Conservation (phyloP, 2,329 filamentous ascomycete species). For the Monosporascus sp. region DNA sequence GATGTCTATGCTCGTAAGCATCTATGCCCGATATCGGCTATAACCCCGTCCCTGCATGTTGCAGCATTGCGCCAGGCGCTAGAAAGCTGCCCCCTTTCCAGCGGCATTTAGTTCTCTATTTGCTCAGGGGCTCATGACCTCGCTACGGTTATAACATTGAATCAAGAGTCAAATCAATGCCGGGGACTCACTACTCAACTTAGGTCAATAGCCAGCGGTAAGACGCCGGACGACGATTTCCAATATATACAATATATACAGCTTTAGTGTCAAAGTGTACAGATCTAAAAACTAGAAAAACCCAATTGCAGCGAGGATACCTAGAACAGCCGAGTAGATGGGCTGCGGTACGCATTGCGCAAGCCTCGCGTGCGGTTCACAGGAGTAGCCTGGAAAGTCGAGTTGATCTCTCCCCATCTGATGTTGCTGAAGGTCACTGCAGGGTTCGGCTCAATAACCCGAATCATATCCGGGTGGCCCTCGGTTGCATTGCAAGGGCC, state of each 20-base stretch:
- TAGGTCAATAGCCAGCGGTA: too few species aligned
- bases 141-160: too few species aligned
- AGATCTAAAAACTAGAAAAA: background rate
- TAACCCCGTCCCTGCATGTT: too few species aligned
- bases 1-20: too few species aligned
- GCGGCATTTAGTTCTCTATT: too few species aligned
- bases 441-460: slow-evolving; percentile 36
- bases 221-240: background rate
- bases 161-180: too few species aligned
- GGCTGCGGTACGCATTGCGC: background rate
- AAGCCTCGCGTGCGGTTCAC: background rate
- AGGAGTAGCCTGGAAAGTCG: slow-evolving; percentile 31
- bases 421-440: slow-evolving; percentile 51
- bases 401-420: slow-evolving; percentile 49
- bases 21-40: too few species aligned
- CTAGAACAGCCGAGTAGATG: background rate
- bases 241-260: background rate
- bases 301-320: background rate
- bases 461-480: slow-evolving; percentile 41
- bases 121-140: too few species aligned
- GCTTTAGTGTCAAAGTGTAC: background rate
- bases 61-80: too few species aligned
- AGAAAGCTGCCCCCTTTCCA: too few species aligned
- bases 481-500: slow-evolving; percentile 44
- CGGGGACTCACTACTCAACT: too few species aligned